phyloP scores from a whole-genome alignment of 768 basidiomycete genomes.

The Tricholoma furcatifolium region DNA sequence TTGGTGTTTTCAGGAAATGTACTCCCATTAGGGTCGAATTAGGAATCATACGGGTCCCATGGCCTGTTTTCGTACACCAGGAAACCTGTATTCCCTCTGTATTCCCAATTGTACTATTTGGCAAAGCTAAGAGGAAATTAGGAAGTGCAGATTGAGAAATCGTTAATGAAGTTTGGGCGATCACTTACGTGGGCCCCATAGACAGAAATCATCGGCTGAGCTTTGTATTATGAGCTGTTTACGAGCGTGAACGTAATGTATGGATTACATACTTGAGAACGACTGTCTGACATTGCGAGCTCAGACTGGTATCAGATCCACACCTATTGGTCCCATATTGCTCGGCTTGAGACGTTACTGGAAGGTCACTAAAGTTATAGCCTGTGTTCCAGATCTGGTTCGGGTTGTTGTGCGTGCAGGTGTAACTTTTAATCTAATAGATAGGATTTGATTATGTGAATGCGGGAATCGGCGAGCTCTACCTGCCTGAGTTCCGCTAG shows the following conservation, averaged over 20 bases:
- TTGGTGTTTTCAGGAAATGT: constrained; percentile 64
- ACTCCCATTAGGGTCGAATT: constrained; percentile 63
- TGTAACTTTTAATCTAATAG: constrained; percentile 45
- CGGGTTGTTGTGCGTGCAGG: constrained; percentile 35
- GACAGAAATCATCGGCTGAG: constrained; percentile 63
- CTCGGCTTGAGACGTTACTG: constrained; percentile 51
- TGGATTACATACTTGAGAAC: constrained; percentile 52
- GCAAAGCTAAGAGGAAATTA: constrained; percentile 7
- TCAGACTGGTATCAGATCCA: constrained; percentile 51
- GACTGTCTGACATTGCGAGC: constrained; percentile 68
- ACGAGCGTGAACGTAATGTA: too few species aligned
- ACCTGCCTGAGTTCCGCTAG: constrained; percentile 40
- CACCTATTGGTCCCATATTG: constrained; percentile 71
- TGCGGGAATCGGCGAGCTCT: not conserved
- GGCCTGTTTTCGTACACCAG: constrained; percentile 73
- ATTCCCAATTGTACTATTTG: constrained; percentile 57
- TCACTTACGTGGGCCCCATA: constrained; percentile 59
- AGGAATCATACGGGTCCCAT: constrained; percentile 74
- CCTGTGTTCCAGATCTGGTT: constrained; percentile 56
- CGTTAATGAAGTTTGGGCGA: not conserved
- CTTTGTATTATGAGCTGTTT: constrained; percentile 39
- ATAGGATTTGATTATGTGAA: not conserved
- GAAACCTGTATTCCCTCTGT: constrained; percentile 69
- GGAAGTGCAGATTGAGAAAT: not conserved
- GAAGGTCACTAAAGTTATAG: constrained; percentile 39